Evolutionary conservation across 129 eudicot species (phyloP).

Genomic region (Artemisia tridentata): DNA sequence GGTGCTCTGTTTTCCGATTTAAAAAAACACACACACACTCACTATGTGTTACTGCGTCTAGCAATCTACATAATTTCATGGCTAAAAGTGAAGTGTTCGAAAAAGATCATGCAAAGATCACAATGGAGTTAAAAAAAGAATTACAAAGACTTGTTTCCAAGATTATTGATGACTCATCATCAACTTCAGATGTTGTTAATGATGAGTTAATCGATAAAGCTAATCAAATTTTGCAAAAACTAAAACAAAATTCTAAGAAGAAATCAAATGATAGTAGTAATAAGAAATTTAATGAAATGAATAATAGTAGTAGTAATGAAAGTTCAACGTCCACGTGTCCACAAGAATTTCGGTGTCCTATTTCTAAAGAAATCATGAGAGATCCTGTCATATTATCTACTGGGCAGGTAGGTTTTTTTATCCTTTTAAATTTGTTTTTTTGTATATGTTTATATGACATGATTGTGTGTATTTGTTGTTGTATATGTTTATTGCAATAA

Average conservation of each 20-base stretch:
- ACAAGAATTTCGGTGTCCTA: conserved; percentile 73
- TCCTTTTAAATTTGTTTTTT: neutral
- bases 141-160: conserved; percentile 52
- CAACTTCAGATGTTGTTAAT: conserved; percentile 26
- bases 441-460: neutral
- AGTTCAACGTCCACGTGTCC: conserved; percentile 41
- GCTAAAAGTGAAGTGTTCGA: conserved; percentile 64
- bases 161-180: conserved; percentile 39
- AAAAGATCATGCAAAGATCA: conserved; percentile 51
- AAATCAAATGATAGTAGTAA: too few relatives aligned
- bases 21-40: neutral
- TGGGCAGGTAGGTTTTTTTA: conserved; percentile 66
- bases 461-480: neutral
- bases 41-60: conserved; percentile 3
- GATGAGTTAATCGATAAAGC: conserved; percentile 46
- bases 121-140: conserved; percentile 71
- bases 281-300: conserved; percentile 28
- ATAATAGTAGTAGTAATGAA: conserved; percentile 19
- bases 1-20: conserved; percentile 18
- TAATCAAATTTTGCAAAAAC: conserved; percentile 41
- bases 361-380: conserved; percentile 81
- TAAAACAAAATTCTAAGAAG: conserved; percentile 54
- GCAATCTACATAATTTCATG: conserved; percentile 34
- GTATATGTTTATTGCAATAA: neutral
- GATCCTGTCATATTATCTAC: conserved; percentile 89